Percentiles rank a stretch among this genome's conserved stretches.
These are phyloP conservation scores for Orobanche coerulescens DNA, from an alignment of 257 asterid genomes.

Conservation along the genomic window DNA sequence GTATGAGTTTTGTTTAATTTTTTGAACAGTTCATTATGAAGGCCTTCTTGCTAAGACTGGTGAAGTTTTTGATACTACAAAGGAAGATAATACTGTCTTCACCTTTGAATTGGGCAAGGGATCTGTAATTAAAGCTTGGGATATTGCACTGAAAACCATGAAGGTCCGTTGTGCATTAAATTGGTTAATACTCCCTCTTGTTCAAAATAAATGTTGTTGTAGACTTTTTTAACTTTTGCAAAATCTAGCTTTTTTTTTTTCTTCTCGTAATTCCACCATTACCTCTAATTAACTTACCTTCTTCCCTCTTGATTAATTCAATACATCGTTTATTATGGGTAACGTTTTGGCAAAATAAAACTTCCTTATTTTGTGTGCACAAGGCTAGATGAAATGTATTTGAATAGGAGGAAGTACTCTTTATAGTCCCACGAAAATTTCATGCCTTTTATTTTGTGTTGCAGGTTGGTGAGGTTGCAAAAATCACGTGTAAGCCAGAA, in stretches of 20 bases:
- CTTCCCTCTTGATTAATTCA: no score
- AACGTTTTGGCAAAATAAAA: no score
- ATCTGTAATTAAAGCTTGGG: constrained; percentile 94
- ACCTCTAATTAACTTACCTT: no score
- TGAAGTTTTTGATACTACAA: constrained; percentile 88
- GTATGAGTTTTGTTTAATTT: background rate
- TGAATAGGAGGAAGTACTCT: no score
- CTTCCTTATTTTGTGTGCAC: no score
- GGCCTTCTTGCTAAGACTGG: constrained; percentile 87
- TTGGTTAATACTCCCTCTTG: no score
- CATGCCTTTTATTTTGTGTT: constrained; percentile 14
- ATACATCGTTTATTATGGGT: no score
- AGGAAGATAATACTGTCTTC: constrained; percentile 86
- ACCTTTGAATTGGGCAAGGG: constrained; percentile 80
- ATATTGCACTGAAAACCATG: constrained; percentile 82
- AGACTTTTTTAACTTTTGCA: no score
- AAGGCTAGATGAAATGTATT: no score
- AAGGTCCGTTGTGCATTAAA: constrained; percentile 38
- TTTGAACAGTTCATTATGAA: constrained; percentile 78
- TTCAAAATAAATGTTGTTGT: no score
- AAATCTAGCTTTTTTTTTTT: no score
- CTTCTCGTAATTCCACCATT: no score
- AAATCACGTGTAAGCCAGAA: constrained; percentile 89
- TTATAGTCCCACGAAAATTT: background rate
- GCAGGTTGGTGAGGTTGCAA: constrained; percentile 93